Conservation (phyloP, 352 stramenopile genomes). For the Globisporangium perplexum region DNA sequence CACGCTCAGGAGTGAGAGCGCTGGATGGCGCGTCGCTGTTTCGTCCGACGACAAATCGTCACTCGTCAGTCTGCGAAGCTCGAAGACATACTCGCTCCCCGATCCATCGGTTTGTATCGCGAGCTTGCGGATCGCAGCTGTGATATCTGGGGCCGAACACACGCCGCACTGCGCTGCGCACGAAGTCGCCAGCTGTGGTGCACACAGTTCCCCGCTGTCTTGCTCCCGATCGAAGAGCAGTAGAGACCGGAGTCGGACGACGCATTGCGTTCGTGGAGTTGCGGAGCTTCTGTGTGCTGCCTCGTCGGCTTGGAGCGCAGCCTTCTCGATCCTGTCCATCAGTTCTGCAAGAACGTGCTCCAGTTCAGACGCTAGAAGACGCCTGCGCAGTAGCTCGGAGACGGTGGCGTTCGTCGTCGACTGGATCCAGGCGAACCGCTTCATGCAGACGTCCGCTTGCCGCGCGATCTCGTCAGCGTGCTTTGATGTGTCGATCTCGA, state of each 20-base stretch:
- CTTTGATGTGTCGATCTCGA: background rate
- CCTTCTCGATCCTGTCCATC: background rate
- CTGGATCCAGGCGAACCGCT: background rate
- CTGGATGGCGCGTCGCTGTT: background rate
- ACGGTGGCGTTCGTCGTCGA: background rate
- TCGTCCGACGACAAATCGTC: background rate
- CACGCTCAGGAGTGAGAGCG: conserved; percentile 1
- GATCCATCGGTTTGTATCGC: background rate
- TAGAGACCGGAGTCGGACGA: background rate
- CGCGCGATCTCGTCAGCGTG: background rate
- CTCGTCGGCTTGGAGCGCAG: background rate
- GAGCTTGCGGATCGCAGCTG: background rate
- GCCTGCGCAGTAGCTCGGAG: background rate
- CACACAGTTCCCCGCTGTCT: background rate
- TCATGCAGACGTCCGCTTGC: background rate
- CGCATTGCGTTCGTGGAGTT: background rate
- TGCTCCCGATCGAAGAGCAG: background rate
- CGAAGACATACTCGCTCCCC: background rate
- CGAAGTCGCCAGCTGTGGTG: background rate
- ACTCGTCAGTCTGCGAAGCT: background rate
- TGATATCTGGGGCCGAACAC: background rate
- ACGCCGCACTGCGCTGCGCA: background rate
- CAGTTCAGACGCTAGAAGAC: background rate
- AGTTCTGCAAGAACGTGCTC: background rate
- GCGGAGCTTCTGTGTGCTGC: too few relatives aligned